Evolutionary conservation across 164 flowering plant species (phyloP).

Genomic region (Cinnamomum chago): DNA sequence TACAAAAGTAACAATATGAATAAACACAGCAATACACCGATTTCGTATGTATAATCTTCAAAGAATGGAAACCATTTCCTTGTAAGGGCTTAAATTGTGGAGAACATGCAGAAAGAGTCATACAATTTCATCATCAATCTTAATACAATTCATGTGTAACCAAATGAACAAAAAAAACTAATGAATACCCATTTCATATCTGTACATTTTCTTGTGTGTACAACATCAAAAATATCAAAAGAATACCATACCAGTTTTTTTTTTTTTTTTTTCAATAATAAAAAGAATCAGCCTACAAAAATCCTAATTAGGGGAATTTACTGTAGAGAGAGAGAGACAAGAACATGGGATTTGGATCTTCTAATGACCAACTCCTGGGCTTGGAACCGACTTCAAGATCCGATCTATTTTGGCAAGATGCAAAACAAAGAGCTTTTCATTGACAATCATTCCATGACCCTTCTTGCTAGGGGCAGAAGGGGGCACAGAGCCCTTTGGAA

Average conservation of each 20-base stretch:
- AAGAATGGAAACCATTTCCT: no score
- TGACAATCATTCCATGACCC: constrained; percentile 25
- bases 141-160: no score
- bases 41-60: no score
- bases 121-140: no score
- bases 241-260: no score
- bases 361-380: constrained; percentile 56
- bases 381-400: constrained; percentile 51
- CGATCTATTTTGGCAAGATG: constrained; percentile 40
- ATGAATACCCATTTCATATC: constrained; percentile 1
- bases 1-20: no score
- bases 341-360: not conserved
- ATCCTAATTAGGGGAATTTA: not conserved
- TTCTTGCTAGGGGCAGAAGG: constrained; percentile 56
- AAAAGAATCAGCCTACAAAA: not conserved
- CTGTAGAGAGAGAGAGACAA: not conserved
- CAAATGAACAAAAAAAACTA: not conserved
- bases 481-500: constrained; percentile 49
- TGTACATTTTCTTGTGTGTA: not conserved
- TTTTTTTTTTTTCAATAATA: not conserved
- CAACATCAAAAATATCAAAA: not conserved
- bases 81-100: no score
- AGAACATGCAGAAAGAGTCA: no score
- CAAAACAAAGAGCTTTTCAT: constrained; percentile 38
- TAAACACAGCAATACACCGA: no score